Evolutionary conservation across 495 filamentous ascomycete genomes (phyloP).

Genomic region (Geopyxis carbonaria): DNA sequence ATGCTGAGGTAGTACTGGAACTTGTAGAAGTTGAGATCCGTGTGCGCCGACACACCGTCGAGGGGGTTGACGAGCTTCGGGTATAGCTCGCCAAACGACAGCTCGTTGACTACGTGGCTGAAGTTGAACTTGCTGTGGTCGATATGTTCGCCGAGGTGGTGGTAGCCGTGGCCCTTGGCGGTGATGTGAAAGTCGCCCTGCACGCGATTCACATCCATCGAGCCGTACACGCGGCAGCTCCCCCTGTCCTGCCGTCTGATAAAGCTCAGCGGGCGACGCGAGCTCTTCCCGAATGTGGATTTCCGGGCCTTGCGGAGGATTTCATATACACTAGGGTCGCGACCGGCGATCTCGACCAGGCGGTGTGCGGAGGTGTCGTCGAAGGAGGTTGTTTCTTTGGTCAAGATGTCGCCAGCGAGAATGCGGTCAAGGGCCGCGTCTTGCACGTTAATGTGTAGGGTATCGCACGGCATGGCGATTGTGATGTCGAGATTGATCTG

Average conservation of each 20-base stretch:
- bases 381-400: conserved; percentile 59
- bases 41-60: conserved; percentile 68
- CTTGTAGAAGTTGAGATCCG: conserved; percentile 64
- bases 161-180: conserved; percentile 84
- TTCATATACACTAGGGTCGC: conserved; percentile 57
- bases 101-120: conserved; percentile 88
- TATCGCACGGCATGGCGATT: conserved; percentile 71
- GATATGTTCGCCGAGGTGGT: conserved; percentile 60
- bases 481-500: conserved; percentile 95
- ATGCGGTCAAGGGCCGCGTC: conserved; percentile 86
- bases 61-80: conserved; percentile 87
- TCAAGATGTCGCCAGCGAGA: conserved; percentile 57
- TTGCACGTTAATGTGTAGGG: conserved; percentile 92
- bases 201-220: conserved; percentile 82
- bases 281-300: conserved; percentile 48
- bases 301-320: conserved; percentile 44
- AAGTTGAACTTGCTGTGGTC: conserved; percentile 92
- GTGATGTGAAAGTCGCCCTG: conserved; percentile 98
- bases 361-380: conserved; percentile 51
- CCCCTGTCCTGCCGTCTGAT: conserved; percentile 33
- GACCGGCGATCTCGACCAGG: conserved; percentile 37
- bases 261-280: conserved; percentile 36
- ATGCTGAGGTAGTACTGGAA: conserved; percentile 97
- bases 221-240: conserved; percentile 80
- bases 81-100: conserved; percentile 92